Base-by-base conservation (phyloP, 495 filamentous ascomycete species). In the Acidiella bohemica region DNA sequence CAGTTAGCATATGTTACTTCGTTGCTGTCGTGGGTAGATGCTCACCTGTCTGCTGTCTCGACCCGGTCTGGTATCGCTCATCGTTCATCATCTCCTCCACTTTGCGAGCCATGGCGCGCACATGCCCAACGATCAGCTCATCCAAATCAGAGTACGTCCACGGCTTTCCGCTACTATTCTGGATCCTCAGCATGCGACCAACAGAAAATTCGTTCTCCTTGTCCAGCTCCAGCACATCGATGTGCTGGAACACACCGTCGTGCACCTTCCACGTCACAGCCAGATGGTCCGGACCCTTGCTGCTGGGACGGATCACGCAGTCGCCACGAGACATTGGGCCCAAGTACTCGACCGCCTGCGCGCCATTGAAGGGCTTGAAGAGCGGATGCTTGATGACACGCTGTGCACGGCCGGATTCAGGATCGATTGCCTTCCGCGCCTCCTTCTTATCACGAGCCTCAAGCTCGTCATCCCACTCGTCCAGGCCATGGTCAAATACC, bases 231-330 rank as follows among this genome's bases (percentile, higher is more conserved):
- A 97, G 72, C 24, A 97, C 92, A 57, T 97, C 92, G 41, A 97
- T 83, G 54, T 97, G 90, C 63, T 97, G 88, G 53, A 84, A 96
- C 25, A 95, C 74, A 41, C 80, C 80, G 49, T 96, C 84, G 0
- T 82, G 73, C n/a, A 97, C 84, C 62, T 96, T 97, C 90, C 90
- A 97, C 1, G 90, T 97, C 28, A 97, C 72, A 3, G 88, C 85
- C 34, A 97, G 72, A 61, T 97, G 90, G 59, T 97, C 92, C 25
- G 79, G 77, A 10, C 90, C 90, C 47, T 86, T 90, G 17, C 85
- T 93, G 1, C 84, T 93, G 10, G 90, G 90, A 9, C 90, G 80
- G 51, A 97, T 94, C 24, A 97, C 82, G 34, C 90, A 81, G 51
- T 96, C 92, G 17, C 90, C 90, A 3, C 76, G 70, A 40, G 73